Percentiles rank a stretch among this genome's conserved stretches.
These are phyloP conservation scores for Alloascoidea africana DNA, from an alignment of 805 yeast genomes.

Conservation along the genomic window DNA sequence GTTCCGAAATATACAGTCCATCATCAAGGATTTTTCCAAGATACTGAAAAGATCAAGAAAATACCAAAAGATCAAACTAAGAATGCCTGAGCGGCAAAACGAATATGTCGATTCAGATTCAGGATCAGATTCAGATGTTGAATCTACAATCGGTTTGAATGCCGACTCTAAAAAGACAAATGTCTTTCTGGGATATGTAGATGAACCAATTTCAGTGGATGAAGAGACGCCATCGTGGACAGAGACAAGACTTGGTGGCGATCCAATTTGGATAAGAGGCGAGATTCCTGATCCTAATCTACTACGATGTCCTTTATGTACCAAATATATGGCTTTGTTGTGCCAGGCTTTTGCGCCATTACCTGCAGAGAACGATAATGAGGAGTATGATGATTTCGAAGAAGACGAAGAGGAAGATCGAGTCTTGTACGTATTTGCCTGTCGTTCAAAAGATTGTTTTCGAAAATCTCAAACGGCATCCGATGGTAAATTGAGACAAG, in stretches of 20 bases:
- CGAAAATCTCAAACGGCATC: constrained; percentile 28
- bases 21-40: too few species aligned
- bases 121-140: too few species aligned
- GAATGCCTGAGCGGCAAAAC: too few species aligned
- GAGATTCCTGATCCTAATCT: neutral
- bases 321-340: neutral
- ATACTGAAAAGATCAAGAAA: too few species aligned
- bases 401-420: constrained; percentile 32
- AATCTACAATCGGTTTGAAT: too few species aligned
- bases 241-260: neutral
- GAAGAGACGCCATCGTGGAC: neutral
- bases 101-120: too few species aligned
- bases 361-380: too few species aligned
- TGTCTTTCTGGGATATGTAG: neutral
- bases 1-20: too few species aligned
- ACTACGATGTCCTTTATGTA: neutral
- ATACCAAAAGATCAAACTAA: too few species aligned
- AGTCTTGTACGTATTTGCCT: constrained; percentile 65
- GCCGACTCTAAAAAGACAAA: too few species aligned
- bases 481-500: constrained; percentile 32
- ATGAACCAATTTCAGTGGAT: neutral
- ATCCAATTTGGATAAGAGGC: neutral
- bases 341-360: neutral
- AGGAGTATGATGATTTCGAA: neutral
- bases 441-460: constrained; percentile 49